phyloP scores from a whole-genome alignment of 139 green algal species.

The Zygnema circumcarinatum region DNA sequence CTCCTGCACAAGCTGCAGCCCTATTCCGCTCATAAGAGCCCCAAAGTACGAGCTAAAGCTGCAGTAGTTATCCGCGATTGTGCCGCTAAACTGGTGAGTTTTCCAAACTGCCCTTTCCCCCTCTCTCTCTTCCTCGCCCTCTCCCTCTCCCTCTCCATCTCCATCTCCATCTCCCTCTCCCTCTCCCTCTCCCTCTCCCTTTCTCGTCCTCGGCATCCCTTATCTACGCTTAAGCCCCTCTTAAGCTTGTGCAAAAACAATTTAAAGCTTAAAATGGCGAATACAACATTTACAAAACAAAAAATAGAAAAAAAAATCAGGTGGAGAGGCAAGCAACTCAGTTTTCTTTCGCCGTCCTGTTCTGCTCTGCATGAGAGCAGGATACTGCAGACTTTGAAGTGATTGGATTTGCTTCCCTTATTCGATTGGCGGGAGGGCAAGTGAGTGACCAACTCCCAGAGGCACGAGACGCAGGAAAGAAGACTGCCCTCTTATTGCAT shows the following conservation, averaged over 20 bases:
- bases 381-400: not conserved
- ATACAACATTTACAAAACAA: no score
- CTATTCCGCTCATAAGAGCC: slow-evolving; percentile 39
- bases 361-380: no score
- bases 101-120: not conserved
- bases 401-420: slow-evolving; percentile 13
- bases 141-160: no score
- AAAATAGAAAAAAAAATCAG: no score
- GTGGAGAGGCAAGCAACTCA: no score
- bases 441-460: slow-evolving; percentile 45
- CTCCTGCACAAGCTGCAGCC: slow-evolving; percentile 38
- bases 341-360: no score
- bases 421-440: slow-evolving; percentile 36
- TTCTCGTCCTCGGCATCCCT: no score
- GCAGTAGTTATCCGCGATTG: slow-evolving; percentile 30
- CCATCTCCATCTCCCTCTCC: not conserved
- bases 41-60: slow-evolving; percentile 41
- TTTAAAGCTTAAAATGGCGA: no score
- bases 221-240: no score
- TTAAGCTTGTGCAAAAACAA: no score
- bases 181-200: no score
- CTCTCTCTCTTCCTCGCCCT: not conserved
- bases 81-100: slow-evolving; percentile 14
- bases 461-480: slow-evolving; percentile 36
- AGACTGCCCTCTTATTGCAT: slow-evolving; percentile 21